Percentiles rank a stretch among this genome's conserved stretches.
Evolutionary conservation across 1,284 basidiomycete species (phyloP).

Genomic region (Apiotrichum sp.): DNA sequence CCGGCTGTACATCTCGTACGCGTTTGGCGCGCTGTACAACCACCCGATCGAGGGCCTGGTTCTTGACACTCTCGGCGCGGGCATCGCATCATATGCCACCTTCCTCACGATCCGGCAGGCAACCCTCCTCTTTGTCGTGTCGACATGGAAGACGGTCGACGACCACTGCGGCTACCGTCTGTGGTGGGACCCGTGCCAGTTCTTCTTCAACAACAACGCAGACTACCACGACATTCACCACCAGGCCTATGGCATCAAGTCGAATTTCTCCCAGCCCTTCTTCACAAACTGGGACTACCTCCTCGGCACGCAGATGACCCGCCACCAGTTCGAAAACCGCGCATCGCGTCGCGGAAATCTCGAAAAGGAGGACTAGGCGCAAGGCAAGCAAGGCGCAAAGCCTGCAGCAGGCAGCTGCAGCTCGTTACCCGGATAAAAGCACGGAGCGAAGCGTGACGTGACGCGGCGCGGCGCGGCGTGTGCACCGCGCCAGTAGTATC

Average conservation of each 20-base stretch:
- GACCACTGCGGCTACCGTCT: slow-evolving; percentile 92
- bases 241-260: slow-evolving; percentile 86
- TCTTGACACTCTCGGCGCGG: slow-evolving; percentile 79
- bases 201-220: slow-evolving; percentile 85
- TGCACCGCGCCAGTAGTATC: too few relatives aligned
- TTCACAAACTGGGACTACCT: slow-evolving; percentile 52
- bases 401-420: too few relatives aligned
- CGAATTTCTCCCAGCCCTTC: slow-evolving; percentile 93
- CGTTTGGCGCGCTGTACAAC: slow-evolving; percentile 96
- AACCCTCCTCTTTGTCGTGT: slow-evolving; percentile 75
- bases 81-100: slow-evolving; percentile 64
- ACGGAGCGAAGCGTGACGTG: too few relatives aligned
- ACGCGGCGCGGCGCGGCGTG: too few relatives aligned
- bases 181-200: slow-evolving; percentile 82
- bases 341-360: neutral
- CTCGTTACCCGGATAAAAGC: too few relatives aligned
- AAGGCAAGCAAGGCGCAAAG: neutral
- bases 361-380: slow-evolving; percentile 5
- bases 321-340: slow-evolving; percentile 31
- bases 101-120: slow-evolving; percentile 76
- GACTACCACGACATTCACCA: slow-evolving; percentile 99
- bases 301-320: slow-evolving; percentile 46
- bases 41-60: slow-evolving; percentile 92
- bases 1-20: slow-evolving; percentile 92
- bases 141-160: slow-evolving; percentile 90